Conservation (phyloP, 257 asterid genomes). For the Solanum chilense region DNA sequence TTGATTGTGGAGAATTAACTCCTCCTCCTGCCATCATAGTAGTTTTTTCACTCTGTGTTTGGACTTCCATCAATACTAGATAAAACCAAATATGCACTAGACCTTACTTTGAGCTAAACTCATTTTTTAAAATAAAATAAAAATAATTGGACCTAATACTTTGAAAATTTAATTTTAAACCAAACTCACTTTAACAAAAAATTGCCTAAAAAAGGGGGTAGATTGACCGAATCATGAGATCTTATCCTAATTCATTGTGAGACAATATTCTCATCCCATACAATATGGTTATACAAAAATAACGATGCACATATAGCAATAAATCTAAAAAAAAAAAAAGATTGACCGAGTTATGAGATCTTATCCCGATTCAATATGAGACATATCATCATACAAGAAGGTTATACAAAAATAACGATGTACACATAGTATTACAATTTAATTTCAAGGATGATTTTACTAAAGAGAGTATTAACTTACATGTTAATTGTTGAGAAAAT, state of each 20-base stretch:
- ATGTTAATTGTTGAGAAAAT: neutral
- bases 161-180: no score
- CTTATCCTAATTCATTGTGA: no score
- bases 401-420: neutral
- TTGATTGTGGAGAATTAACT: neutral
- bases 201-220: no score
- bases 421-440: neutral
- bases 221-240: no score
- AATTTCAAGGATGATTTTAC: neutral
- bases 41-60: neutral
- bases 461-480: neutral
- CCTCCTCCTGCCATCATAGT: neutral
- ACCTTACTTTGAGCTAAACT: neutral
- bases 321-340: no score
- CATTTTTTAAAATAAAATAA: neutral
- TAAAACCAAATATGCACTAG: neutral
- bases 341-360: neutral
- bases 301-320: no score
- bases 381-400: neutral
- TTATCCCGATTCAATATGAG: neutral
- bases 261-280: no score
- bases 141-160: neutral
- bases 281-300: no score
- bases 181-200: neutral
- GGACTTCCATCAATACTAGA: neutral